A percentile compares a stretch with the other conserved stretches of the same genome.
phyloP scores from a whole-genome alignment of 106 monocot species.

The Phalaenopsis aphrodite region DNA sequence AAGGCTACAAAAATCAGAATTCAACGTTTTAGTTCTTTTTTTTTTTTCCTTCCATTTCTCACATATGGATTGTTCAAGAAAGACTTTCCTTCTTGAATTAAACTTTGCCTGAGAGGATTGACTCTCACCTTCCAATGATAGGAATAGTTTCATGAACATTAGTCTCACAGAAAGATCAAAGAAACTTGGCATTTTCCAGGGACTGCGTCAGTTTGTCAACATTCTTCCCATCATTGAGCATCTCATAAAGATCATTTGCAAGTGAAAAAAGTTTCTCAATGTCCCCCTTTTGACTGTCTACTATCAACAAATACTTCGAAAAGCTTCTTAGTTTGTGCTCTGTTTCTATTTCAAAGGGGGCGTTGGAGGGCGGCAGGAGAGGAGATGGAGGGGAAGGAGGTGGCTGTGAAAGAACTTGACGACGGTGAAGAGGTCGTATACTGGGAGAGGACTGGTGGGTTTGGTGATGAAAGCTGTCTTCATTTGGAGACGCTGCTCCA shows the following conservation, averaged over 20 bases:
- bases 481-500: too few species aligned
- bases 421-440: too few species aligned
- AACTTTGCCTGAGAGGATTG: background rate
- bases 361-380: too few species aligned
- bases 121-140: constrained; percentile 35
- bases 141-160: constrained; percentile 21
- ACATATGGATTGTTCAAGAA: background rate
- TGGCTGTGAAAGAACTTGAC: too few species aligned
- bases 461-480: too few species aligned
- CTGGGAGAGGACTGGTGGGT: too few species aligned
- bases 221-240: constrained; percentile 42
- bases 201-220: constrained; percentile 34
- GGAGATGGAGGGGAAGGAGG: too few species aligned
- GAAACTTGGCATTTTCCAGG: constrained; percentile 21
- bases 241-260: constrained; percentile 36
- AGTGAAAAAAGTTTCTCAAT: constrained; percentile 36
- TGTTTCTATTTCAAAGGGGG: too few species aligned
- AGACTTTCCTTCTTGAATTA: background rate
- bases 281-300: constrained; percentile 21
- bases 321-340: background rate
- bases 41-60: background rate
- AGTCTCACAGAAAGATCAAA: constrained; percentile 22
- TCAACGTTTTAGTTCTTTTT: background rate
- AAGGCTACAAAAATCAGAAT: background rate
- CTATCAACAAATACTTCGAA: constrained; percentile 18